Evolutionary conservation across 208 protist genomes (phyloP).

Genomic region (Leishmania martiniquensis): DNA sequence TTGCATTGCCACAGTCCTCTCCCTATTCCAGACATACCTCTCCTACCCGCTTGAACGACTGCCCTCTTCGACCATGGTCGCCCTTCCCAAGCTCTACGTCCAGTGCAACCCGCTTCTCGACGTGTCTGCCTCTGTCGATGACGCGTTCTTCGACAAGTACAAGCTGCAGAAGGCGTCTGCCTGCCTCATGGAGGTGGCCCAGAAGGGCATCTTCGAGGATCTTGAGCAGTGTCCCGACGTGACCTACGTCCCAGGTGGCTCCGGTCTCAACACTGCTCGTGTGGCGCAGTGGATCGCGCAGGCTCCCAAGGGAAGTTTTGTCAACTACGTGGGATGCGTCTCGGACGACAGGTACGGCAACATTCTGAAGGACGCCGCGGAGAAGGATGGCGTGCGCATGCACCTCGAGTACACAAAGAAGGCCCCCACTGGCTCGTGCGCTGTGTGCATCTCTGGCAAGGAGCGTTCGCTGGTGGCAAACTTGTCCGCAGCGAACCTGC

Average conservation of each 20-base stretch:
- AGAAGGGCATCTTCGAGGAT: conserved; percentile 94
- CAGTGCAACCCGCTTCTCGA: conserved; percentile 99
- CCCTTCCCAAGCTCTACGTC: conserved; percentile 56
- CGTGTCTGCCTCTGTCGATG: conserved; percentile 95
- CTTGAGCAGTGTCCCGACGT: conserved; percentile 71
- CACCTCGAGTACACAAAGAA: conserved; percentile 87
- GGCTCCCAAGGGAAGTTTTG: conserved; percentile 46
- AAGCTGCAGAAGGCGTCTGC: conserved; percentile 85
- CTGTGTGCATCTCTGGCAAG: conserved; percentile 95
- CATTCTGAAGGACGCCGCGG: conserved; percentile 77
- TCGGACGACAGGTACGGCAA: conserved; percentile 95
- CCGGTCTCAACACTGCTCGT: conserved; percentile 97
- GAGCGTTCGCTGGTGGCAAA: conserved; percentile 97
- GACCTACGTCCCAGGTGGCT: conserved; percentile 97
- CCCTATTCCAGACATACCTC: neutral
- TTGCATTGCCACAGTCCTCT: neutral
- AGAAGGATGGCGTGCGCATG: conserved; percentile 92
- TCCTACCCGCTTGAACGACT: neutral
- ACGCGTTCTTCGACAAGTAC: conserved; percentile 94
- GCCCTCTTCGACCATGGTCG: conserved; percentile 13
- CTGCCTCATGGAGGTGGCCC: conserved; percentile 94
- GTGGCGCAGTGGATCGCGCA: conserved; percentile 94
- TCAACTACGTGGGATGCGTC: conserved; percentile 94
- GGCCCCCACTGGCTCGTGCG: conserved; percentile 97
- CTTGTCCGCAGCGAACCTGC: conserved; percentile 97